Base-by-base conservation (phyloP, 106 monocot species). In the Posidonia australis region DNA sequence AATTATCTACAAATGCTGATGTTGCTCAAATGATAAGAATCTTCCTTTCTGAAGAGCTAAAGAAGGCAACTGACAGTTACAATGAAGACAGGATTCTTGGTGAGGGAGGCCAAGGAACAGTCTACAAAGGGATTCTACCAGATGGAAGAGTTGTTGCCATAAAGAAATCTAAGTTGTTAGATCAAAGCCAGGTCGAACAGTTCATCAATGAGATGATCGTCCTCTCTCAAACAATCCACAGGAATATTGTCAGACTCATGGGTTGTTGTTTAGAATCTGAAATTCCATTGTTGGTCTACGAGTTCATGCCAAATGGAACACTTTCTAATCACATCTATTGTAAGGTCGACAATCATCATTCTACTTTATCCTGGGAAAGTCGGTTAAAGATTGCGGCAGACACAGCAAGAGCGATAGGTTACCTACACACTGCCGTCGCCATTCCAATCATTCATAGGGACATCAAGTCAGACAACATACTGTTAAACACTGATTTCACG, bases 391-490 rank as follows among this genome's bases (percentile, higher is more conserved):
- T 83, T 7, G 78, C 76, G 0, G 43, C 36, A 23, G 76, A 78
- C 64, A 66, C 72, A 5, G 75, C 79, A 2, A 68, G 20, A 24
- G 83, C 76, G 10, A 72, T 83, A 0, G 83, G 71, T 14, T 76
- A 79, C 29, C 68, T 82, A 11, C 82, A 82, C 19, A 78, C 75
- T 5, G 65, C 78, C 7, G 48, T 67, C 20, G 20, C 63, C 4
- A 51, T n/a, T 32, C 72, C 76, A 0, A 83, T 79, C 60, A 23
- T 79, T 54, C 83, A 83, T 63, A n/a, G 83, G 10, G 78, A 83
- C 36, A 69, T 79, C 3, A 83, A 83, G 65, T 64, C 71, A 0
- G 52, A 75, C 6, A 83, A 78, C 78, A 78, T 82, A 27, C 67
- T 82, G 1, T 65, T 74, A 0, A 77, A 82, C 60, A 25, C 61